These are phyloP conservation scores for Fomitopsis serialis DNA, from an alignment of 768 basidiomycete genomes.

Conservation along the genomic window DNA sequence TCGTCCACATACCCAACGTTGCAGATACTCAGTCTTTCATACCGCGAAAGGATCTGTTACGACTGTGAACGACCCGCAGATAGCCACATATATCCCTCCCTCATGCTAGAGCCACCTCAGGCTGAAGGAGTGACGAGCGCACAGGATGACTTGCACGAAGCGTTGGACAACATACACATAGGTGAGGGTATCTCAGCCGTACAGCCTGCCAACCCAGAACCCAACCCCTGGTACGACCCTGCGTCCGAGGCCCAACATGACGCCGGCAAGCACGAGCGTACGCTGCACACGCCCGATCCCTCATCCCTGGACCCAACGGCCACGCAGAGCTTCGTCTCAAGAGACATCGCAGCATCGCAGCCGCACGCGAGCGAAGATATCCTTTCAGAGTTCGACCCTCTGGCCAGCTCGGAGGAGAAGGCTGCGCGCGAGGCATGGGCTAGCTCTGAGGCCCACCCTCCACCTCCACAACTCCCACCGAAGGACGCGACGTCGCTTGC, in stretches of 20 bases:
- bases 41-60: no score
- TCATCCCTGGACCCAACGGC: constrained; percentile 36
- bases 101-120: background rate
- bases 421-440: constrained; percentile 65
- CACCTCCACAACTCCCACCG: constrained; percentile 30
- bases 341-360: constrained; percentile 3
- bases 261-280: background rate
- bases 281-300: constrained; percentile 35
- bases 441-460: constrained; percentile 55
- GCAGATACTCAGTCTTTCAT: no score
- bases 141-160: background rate
- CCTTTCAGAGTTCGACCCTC: constrained; percentile 65
- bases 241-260: background rate
- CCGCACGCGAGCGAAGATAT: constrained; percentile 28
- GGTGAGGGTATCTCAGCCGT: background rate
- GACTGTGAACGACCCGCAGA: no score
- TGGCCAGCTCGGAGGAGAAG: constrained; percentile 50
- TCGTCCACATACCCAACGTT: no score
- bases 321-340: constrained; percentile 31
- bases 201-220: background rate
- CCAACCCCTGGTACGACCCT: constrained; percentile 17
- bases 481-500: background rate
- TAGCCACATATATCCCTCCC: no score
- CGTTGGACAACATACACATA: background rate
- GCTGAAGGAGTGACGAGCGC: background rate